A percentile compares a stretch with the other conserved stretches of the same genome.
Conservation (phyloP, 495 filamentous ascomycete genomes). For the Echria macrotheca region DNA sequence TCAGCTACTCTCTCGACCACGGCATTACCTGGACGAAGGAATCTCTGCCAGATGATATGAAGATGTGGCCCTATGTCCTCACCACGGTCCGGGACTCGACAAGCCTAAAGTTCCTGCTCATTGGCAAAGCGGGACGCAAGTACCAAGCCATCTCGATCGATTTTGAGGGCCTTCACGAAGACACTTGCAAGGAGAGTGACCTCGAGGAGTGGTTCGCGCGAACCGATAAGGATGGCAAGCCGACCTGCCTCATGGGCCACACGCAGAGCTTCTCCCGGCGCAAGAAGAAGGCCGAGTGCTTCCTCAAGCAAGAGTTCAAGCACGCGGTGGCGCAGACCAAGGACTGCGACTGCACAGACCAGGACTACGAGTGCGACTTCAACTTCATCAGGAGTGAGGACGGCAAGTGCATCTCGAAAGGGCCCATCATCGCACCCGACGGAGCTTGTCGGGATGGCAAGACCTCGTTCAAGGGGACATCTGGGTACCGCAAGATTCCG, state of each 20-base stretch:
- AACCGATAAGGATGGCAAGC: slow-evolving; percentile 68
- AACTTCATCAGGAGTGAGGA: slow-evolving; percentile 65
- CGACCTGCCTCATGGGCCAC: slow-evolving; percentile 91
- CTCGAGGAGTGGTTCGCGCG: slow-evolving; percentile 85
- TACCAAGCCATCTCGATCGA: slow-evolving; percentile 67
- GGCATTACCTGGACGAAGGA: slow-evolving; percentile 70
- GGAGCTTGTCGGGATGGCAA: slow-evolving; percentile 60
- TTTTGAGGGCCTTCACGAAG: slow-evolving; percentile 74
- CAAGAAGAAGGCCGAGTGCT: slow-evolving; percentile 81
- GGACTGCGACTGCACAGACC: slow-evolving; percentile 69
- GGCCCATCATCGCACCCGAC: slow-evolving; percentile 49
- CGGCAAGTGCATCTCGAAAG: slow-evolving; percentile 51
- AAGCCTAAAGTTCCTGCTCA: slow-evolving; percentile 79
- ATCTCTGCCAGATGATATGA: slow-evolving; percentile 56
- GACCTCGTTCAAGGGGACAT: slow-evolving; percentile 73
- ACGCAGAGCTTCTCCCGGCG: slow-evolving; percentile 76
- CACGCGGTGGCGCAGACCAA: slow-evolving; percentile 59
- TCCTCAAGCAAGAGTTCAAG: slow-evolving; percentile 79
- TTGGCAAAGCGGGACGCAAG: slow-evolving; percentile 42
- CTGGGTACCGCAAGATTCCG: slow-evolving; percentile 87
- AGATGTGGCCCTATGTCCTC: slow-evolving; percentile 59
- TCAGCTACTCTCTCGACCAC: slow-evolving; percentile 82
- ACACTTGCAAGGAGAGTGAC: slow-evolving; percentile 72
- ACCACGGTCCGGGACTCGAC: slow-evolving; percentile 88
- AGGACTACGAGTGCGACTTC: slow-evolving; percentile 93